These are phyloP conservation scores for Prosopis cineraria DNA, from an alignment of 306 rosid species.

Conservation along the genomic window DNA sequence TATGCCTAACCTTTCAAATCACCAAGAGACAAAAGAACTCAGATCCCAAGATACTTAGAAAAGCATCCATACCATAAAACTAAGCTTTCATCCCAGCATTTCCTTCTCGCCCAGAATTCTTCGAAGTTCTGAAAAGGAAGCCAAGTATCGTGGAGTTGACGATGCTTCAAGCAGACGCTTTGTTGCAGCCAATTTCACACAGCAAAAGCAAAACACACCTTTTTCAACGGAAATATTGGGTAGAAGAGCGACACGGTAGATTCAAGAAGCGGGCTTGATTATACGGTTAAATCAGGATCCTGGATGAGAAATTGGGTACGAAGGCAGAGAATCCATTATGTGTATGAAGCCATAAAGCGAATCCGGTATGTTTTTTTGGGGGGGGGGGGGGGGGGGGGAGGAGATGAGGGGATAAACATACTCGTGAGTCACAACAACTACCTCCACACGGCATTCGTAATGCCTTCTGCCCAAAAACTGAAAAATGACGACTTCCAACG, in stretches of 20 bases:
- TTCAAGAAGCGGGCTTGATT: neutral
- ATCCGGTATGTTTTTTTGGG: too few species aligned
- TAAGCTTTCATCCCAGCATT: conserved; percentile 39
- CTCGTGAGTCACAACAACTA: neutral
- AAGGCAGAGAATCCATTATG: neutral
- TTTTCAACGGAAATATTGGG: neutral
- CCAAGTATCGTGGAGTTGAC: neutral
- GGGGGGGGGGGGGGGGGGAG: too few species aligned
- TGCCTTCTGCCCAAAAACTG: neutral
- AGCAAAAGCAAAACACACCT: neutral
- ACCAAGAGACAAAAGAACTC: conserved; percentile 21
- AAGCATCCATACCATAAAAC: conserved; percentile 42
- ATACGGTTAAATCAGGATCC: neutral
- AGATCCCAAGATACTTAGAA: conserved; percentile 37
- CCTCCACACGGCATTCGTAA: neutral
- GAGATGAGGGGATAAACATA: neutral
- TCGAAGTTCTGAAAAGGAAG: neutral
- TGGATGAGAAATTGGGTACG: neutral
- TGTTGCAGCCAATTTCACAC: neutral
- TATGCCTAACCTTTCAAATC: conserved; percentile 13
- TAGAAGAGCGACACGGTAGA: neutral
- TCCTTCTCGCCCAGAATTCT: neutral
- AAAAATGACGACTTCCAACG: neutral
- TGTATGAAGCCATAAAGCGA: neutral
- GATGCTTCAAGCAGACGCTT: conserved; percentile 4